Conservation (phyloP, 371 early-diverging fungal species). For the Circinella umbellata region DNA sequence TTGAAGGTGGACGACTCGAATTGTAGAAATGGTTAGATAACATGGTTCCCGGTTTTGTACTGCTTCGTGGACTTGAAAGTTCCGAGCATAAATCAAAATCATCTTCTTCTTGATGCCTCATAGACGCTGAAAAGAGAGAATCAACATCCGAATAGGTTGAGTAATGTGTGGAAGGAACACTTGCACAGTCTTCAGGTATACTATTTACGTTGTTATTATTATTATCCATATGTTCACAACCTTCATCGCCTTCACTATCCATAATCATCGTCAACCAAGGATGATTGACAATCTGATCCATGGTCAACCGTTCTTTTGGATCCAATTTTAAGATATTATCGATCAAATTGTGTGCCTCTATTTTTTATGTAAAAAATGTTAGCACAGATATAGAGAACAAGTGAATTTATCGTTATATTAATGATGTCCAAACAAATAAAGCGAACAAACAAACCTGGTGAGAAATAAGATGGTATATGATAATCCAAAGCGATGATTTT, state of each 20-base stretch:
- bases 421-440: too few relatives aligned
- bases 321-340: slow-evolving; percentile 66
- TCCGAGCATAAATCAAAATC: slow-evolving; percentile 29
- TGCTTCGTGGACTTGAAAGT: slow-evolving; percentile 19
- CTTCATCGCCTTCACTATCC: not conserved
- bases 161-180: slow-evolving; percentile 33
- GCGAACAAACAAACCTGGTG: slow-evolving; percentile 44
- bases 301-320: slow-evolving; percentile 66
- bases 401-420: too few relatives aligned
- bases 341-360: slow-evolving; percentile 57
- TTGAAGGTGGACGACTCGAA: not conserved
- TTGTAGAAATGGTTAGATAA: not conserved
- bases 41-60: not conserved
- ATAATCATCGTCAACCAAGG: slow-evolving; percentile 61
- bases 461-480: slow-evolving; percentile 69
- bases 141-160: slow-evolving; percentile 37
- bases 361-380: not conserved
- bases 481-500: slow-evolving; percentile 80
- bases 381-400: too few relatives aligned
- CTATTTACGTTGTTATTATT: slow-evolving; percentile 19
- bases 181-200: slow-evolving; percentile 22
- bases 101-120: slow-evolving; percentile 18
- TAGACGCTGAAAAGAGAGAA: slow-evolving; percentile 27
- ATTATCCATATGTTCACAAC: not conserved
- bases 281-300: slow-evolving; percentile 72